These are phyloP conservation scores for Fusarium armeniacum DNA, from an alignment of 2,329 filamentous ascomycete genomes.

Conservation along the genomic window DNA sequence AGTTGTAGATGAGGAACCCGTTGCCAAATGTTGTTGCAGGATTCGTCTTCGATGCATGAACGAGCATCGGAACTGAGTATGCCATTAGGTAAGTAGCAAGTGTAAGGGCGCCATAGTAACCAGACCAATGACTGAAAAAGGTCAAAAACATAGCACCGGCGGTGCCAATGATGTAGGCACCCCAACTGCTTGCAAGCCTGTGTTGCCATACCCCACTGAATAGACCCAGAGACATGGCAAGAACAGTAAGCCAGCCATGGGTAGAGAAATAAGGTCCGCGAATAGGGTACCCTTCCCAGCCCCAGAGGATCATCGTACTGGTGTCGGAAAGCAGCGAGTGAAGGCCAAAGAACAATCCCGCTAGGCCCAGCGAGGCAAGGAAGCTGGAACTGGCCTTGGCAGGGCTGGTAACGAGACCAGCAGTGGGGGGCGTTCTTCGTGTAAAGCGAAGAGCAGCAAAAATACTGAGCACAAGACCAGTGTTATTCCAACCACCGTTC, in stretches of 20 bases:
- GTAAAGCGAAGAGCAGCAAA: constrained; percentile 83
- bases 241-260: constrained; percentile 89
- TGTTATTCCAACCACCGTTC: constrained; percentile 94
- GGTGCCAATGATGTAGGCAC: constrained; percentile 81
- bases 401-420: constrained; percentile 53
- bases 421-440: constrained; percentile 69
- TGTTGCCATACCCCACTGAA: constrained; percentile 82
- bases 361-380: constrained; percentile 84
- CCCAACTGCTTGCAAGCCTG: constrained; percentile 80
- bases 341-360: constrained; percentile 86
- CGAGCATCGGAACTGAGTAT: constrained; percentile 79
- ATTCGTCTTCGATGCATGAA: constrained; percentile 80
- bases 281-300: constrained; percentile 95
- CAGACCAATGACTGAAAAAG: constrained; percentile 83
- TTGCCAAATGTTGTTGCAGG: constrained; percentile 87
- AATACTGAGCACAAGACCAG: constrained; percentile 81
- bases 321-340: constrained; percentile 96
- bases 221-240: constrained; percentile 87
- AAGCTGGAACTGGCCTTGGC: constrained; percentile 72
- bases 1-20: constrained; percentile 91
- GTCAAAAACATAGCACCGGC: constrained; percentile 85
- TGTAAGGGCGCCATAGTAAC: constrained; percentile 85
- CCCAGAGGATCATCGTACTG: constrained; percentile 99
- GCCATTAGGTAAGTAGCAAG: constrained; percentile 87
- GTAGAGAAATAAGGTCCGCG: constrained; percentile 88